Percentiles rank a stretch among this genome's conserved stretches.
These are phyloP conservation scores for Lactarius akahatsu DNA, from an alignment of 768 basidiomycete species.

Conservation along the genomic window DNA sequence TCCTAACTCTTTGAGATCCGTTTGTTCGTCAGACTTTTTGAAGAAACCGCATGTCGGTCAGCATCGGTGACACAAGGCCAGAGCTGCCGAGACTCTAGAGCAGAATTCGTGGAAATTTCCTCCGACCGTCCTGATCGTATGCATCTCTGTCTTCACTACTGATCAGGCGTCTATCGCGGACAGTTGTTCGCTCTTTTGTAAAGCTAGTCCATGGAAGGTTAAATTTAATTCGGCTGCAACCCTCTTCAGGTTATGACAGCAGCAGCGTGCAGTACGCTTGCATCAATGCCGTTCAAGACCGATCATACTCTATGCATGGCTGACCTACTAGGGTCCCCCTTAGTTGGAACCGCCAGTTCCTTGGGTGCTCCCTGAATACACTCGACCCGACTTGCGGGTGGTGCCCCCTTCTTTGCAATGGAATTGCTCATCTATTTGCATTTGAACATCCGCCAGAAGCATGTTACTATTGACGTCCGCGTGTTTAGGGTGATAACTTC, in stretches of 20 bases:
- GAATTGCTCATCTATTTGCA: background rate
- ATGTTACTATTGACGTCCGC: background rate
- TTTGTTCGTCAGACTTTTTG: background rate
- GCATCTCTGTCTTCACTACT: background rate
- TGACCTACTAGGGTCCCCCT: background rate
- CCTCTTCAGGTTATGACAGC: constrained; percentile 3
- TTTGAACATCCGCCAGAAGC: constrained; percentile 6
- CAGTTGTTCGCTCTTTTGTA: background rate
- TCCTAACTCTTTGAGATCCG: background rate
- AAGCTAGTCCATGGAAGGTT: background rate
- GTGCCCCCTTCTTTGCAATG: constrained; percentile 3
- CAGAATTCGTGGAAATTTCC: constrained; percentile 1
- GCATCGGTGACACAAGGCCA: background rate
- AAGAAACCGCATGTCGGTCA: background rate
- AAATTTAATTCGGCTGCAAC: background rate
- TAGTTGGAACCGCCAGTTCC: background rate
- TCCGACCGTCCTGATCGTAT: background rate
- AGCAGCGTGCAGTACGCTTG: constrained; percentile 5
- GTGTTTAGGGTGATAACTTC: constrained; percentile 3
- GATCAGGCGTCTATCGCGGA: background rate
- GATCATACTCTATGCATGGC: constrained; percentile 8
- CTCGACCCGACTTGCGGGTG: background rate
- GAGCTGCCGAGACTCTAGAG: background rate
- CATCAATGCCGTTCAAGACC: constrained; percentile 11
- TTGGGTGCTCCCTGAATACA: background rate